Base-by-base conservation (phyloP, 75 land plant species). In the Picea glauca region DNA sequence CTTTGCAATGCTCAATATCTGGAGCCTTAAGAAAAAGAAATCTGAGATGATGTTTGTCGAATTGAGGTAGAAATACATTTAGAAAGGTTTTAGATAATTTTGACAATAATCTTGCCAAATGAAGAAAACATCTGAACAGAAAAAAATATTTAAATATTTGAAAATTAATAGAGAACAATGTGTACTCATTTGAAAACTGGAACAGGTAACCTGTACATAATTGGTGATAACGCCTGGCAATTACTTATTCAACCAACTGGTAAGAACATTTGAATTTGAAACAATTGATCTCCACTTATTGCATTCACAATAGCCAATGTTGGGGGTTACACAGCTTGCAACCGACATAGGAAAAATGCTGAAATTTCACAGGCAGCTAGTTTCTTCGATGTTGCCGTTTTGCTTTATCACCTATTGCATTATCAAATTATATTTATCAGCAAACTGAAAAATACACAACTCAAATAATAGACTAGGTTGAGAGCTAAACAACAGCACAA, bases 151-250 rank as follows among this genome's bases (percentile, higher is more conserved):
- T 38, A 70, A 7, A 70, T 11, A 70, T 70, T 46, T n/a, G 54
- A 70, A 70, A 70, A 18, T 7, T 40, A 23, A 70, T 43, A 40
- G 18, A 43, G 13, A 70, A 70, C 43, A 11, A 43, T n/a, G 50
- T 70, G 50, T 20, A n/a, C 54, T 70, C 38, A 40, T 43, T 18
- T 17, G 73, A 38, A 70, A 38, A 70, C 50, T 38, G 18, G 21
- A 70, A 43, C 73, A 70, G 50, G 54, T 54, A 70, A 70, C 73
- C 73, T 70, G 73, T 38, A 46, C 23, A 32, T 70, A 70, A 38
- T n/a, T 1, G 70, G 43, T 13, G 43, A 70, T 70, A 18, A n/a
- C n/a, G 73, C 73, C 13, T 38, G n/a, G 2, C 43, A 54, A 21
- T 70, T 70, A 40, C 73, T 70, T 38, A 40, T 70, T 70, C 46